Base-by-base conservation (phyloP, 495 filamentous ascomycete genomes). In the Pyrenula aspistea region DNA sequence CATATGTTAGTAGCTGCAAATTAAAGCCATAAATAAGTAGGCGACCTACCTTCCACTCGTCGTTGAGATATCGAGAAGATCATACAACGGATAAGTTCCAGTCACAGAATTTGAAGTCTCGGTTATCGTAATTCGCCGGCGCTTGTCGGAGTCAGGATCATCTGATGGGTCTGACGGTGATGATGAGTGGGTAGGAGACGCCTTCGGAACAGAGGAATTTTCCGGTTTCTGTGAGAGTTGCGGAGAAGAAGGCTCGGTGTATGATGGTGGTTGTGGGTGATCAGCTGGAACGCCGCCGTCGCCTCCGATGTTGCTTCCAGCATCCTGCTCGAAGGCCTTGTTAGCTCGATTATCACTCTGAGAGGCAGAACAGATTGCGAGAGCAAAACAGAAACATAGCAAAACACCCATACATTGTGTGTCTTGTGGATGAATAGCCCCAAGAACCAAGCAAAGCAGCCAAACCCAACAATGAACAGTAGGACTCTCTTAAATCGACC, bases 31-130 rank as follows among this genome's bases (percentile, higher is more conserved):
- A n/a, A n/a, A n/a, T n/a, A n/a, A n/a, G n/a, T n/a, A 15, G 31
- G 31, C 25, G 25, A 52, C 22, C 8, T 23, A 42, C 31, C 31
- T 42, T 42, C 31, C 31, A 15, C 31, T 51, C 3, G 57, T 62
- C 20, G 65, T 68, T 12, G 57, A 55, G 24, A 70, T 61, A 11
- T 54, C 53, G 10, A 70, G 57, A 2, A 60, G 48, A 25, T 70
- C 67, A 36, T 62, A 67, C 10, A 70, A 63, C 15, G 64, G 63
- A 52, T 61, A 67, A 12, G 56, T 42, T 2, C 62, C 62, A 12
- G 48, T 58, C 3, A 65, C 57, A 19, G 60, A 52, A 22, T 56
- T 58, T 2, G 62, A 63, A 10, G 10, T 51, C 24, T 54, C 51
- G 50, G 51, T 36, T 48, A 65, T 54, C 22, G 10, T 10, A 52